Conservation (phyloP, 2,329 filamentous ascomycete species). For the Aureobasidium namibiae region DNA sequence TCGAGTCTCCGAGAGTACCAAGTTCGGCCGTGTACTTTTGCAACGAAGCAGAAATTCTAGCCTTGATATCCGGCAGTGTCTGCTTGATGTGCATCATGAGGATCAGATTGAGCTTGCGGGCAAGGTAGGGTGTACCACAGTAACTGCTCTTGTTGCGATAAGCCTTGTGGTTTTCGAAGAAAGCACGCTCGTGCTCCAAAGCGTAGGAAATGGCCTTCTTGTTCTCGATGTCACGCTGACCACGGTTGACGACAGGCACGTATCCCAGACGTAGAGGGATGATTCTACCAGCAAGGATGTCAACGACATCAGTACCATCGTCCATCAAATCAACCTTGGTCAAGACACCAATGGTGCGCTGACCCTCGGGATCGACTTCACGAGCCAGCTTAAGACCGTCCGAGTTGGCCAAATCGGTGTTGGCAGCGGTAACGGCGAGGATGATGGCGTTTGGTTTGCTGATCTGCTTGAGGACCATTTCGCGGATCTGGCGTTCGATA, state of each 20-base stretch:
- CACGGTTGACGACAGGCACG: slow-evolving; percentile 94
- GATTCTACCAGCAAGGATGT: slow-evolving; percentile 94
- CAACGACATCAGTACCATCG: slow-evolving; percentile 94
- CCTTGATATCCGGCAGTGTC: slow-evolving; percentile 96
- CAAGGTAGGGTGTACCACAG: slow-evolving; percentile 94
- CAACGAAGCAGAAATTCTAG: slow-evolving; percentile 84
- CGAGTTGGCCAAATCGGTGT: slow-evolving; percentile 97
- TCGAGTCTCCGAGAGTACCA: slow-evolving; percentile 75
- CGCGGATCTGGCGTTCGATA: slow-evolving; percentile 91
- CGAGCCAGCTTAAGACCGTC: slow-evolving; percentile 93
- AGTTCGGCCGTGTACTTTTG: slow-evolving; percentile 86
- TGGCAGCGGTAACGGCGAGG: slow-evolving; percentile 89
- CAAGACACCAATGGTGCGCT: slow-evolving; percentile 94
- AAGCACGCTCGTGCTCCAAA: slow-evolving; percentile 88
- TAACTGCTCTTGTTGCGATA: slow-evolving; percentile 98
- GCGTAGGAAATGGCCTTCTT: slow-evolving; percentile 89
- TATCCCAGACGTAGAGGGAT: slow-evolving; percentile 93
- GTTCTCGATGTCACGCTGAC: slow-evolving; percentile 96
- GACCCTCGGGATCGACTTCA: slow-evolving; percentile 94
- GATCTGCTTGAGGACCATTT: slow-evolving; percentile 99
- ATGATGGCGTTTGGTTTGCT: slow-evolving; percentile 98
- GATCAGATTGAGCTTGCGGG: slow-evolving; percentile 94
- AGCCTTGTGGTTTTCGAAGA: slow-evolving; percentile 97
- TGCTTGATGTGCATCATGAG: slow-evolving; percentile 99
- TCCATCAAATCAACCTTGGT: slow-evolving; percentile 99